Evolutionary conservation across 1,284 basidiomycete genomes (phyloP), one percentile per base, ranked within the genome.

Genomic region (Ceratobasidium sp.): DNA sequence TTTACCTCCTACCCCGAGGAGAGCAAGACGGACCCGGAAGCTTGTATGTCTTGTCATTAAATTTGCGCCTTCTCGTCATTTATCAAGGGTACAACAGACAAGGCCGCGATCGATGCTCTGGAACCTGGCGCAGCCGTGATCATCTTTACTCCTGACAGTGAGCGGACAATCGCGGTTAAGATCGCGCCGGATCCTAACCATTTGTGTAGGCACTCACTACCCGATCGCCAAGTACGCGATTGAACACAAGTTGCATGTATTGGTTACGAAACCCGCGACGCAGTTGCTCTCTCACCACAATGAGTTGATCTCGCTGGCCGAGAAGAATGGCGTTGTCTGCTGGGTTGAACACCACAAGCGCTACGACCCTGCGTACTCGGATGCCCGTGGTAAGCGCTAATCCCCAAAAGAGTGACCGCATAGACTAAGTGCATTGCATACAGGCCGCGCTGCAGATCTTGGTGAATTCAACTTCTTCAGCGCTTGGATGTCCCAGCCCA

Each of bases 301-400:
- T 72, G 84, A 85, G 34, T 84, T 96, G 58, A 87, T 93, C 69
- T 82, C 85, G 45, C 85, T 88, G 0, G 93, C 94, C 10, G 85
- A 83, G 74, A 85, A 90, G 77, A 84, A 94, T 76, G 89, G 90
- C 58, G 89, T 96, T 12, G 83, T 94, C 6, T 95, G 93, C 79
- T 93, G 93, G 77, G 94, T 96, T 34, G 94, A 96, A 78, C 93
- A 96, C 75, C 90, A 92, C 79, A 91, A 91, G 75, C 85, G 88
- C 68, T 96, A 92, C 78, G 94, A 97, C 78, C 94, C 94, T 2
- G 94, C 91, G 2, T 96, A 97, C 81, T 91, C 91, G 74, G 94
- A 97, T 78, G 94, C 93, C 22, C 58, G 58, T 27, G 58, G 58
- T 62, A 50, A 29, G 58, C 25, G 25, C 20, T 38, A 10, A 7